A percentile compares a stretch with the other conserved stretches of the same genome.
Conservation (phyloP, 495 filamentous ascomycete genomes). For the Daldinia loculata region DNA sequence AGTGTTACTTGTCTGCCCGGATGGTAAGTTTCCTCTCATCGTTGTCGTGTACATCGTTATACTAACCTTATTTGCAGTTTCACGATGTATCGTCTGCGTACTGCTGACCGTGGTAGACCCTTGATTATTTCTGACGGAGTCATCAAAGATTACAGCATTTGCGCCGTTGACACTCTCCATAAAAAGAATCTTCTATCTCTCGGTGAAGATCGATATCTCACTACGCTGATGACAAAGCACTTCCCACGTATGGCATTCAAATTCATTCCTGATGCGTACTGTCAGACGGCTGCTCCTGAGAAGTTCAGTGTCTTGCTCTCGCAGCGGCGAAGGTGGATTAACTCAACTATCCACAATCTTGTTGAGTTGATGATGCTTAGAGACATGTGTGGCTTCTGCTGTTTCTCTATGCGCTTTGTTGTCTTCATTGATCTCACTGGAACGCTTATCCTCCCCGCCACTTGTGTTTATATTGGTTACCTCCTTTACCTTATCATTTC, state of each 20-base stretch:
- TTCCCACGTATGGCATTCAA: conserved; percentile 97
- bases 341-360: conserved; percentile 96
- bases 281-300: conserved; percentile 91
- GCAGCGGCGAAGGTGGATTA: conserved; percentile 97
- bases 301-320: conserved; percentile 92
- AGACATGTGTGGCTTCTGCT: conserved; percentile 98
- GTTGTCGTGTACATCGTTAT: neutral
- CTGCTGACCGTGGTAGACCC: conserved; percentile 89
- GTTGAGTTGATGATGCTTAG: conserved; percentile 85
- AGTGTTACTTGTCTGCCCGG: conserved; percentile 97
- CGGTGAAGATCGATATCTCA: conserved; percentile 97
- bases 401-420: conserved; percentile 98
- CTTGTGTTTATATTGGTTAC: conserved; percentile 88
- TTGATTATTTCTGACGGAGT: conserved; percentile 90
- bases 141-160: conserved; percentile 86
- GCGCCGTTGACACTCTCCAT: conserved; percentile 91
- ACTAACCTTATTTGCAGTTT: conserved; percentile 71
- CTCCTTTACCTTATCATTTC: conserved; percentile 82
- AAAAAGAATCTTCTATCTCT: conserved; percentile 97
- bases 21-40: conserved; percentile 72
- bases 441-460: conserved; percentile 92
- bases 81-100: conserved; percentile 96
- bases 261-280: conserved; percentile 91
- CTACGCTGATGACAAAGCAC: conserved; percentile 97
- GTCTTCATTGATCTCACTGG: conserved; percentile 95